Conservation (phyloP, 2,329 filamentous ascomycete genomes). For the Metarhizium rileyi region DNA sequence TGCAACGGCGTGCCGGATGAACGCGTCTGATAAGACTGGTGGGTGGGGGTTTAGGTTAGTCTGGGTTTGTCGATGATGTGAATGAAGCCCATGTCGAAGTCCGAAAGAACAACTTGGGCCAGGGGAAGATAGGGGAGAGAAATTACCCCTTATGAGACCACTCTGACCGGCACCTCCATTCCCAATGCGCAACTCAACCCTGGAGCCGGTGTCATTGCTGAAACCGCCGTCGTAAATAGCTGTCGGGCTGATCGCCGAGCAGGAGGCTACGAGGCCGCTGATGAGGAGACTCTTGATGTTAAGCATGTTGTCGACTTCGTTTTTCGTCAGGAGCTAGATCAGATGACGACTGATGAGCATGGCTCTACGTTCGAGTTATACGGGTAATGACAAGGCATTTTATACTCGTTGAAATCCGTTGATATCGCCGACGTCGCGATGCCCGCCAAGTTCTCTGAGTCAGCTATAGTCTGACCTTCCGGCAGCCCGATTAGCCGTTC, state of each 20-base stretch:
- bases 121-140: neutral
- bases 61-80: neutral
- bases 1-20: slow-evolving; percentile 14
- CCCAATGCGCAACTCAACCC: slow-evolving; percentile 18
- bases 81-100: neutral
- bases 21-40: slow-evolving; percentile 17
- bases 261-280: neutral
- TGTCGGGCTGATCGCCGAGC: slow-evolving; percentile 8
- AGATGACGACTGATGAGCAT: no score
- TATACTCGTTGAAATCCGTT: no score
- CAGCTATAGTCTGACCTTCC: no score
- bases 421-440: no score
- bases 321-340: neutral
- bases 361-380: no score
- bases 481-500: no score
- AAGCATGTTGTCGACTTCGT: neutral
- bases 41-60: neutral
- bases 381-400: no score
- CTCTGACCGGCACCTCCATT: slow-evolving; percentile 29
- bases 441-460: no score
- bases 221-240: slow-evolving; percentile 15
- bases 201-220: slow-evolving; percentile 6
- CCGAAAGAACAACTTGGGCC: neutral
- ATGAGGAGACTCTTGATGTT: neutral
- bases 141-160: slow-evolving; percentile 23